phyloP scores from a whole-genome alignment of 192 early-diverging fungal genomes.

The Backusella mclennaniae region DNA sequence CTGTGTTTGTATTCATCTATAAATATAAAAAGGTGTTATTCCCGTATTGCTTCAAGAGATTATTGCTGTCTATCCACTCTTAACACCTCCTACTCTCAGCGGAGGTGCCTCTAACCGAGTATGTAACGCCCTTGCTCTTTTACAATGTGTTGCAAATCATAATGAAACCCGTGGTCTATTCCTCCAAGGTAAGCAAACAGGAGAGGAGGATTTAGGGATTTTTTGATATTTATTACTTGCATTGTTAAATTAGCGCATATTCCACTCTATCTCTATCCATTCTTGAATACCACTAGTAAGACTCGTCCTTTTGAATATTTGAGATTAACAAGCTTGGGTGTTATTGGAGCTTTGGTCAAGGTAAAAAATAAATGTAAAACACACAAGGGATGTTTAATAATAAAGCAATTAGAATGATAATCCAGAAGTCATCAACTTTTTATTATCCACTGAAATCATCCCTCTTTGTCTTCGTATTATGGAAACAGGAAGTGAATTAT shows the following conservation, averaged over 20 bases:
- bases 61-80: slow-evolving; percentile 86
- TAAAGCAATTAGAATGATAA: slow-evolving; percentile 70
- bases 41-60: slow-evolving; percentile 96
- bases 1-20: not conserved
- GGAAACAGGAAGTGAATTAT: slow-evolving; percentile 95
- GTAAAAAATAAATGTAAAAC: slow-evolving; percentile 29
- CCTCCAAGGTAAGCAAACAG: slow-evolving; percentile 61
- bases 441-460: slow-evolving; percentile 97
- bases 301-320: slow-evolving; percentile 96
- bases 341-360: slow-evolving; percentile 97
- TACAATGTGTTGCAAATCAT: slow-evolving; percentile 96
- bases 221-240: not conserved
- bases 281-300: slow-evolving; percentile 94
- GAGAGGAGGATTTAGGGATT: not conserved
- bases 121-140: slow-evolving; percentile 93
- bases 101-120: slow-evolving; percentile 91
- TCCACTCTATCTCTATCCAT: slow-evolving; percentile 96
- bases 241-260: slow-evolving; percentile 70
- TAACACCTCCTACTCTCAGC: slow-evolving; percentile 86
- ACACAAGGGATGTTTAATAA: not conserved
- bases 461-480: slow-evolving; percentile 97
- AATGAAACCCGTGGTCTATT: slow-evolving; percentile 87
- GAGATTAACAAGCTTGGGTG: slow-evolving; percentile 89
- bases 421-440: slow-evolving; percentile 92
- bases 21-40: slow-evolving; percentile 70